Percentiles rank a stretch among this genome's conserved stretches.
These are phyloP conservation scores for Amanita thiersii DNA, from an alignment of 768 basidiomycete species.

Conservation along the genomic window DNA sequence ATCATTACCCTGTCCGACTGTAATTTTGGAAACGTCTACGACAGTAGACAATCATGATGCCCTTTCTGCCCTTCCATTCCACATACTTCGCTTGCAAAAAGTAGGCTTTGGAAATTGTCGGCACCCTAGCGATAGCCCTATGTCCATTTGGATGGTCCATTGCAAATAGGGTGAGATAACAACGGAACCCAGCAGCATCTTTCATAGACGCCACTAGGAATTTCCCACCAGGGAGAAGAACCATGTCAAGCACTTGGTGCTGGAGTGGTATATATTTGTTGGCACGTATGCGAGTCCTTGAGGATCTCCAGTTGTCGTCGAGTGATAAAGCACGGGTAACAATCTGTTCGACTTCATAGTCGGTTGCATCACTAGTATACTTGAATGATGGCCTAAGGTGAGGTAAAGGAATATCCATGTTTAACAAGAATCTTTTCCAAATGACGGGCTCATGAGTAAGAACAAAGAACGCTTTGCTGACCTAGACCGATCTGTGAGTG, in stretches of 20 bases:
- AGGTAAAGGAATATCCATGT: slow-evolving; percentile 48
- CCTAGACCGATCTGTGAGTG: slow-evolving; percentile 24
- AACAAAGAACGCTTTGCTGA: slow-evolving; percentile 49
- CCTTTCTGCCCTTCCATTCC: slow-evolving; percentile 30
- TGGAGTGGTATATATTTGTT: slow-evolving; percentile 19
- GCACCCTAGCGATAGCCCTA: slow-evolving; percentile 39
- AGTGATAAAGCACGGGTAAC: slow-evolving; percentile 53
- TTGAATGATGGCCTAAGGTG: slow-evolving; percentile 53
- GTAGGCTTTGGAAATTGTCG: slow-evolving; percentile 44
- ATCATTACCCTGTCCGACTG: slow-evolving; percentile 6
- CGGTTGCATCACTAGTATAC: slow-evolving; percentile 27
- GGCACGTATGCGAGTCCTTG: slow-evolving; percentile 25
- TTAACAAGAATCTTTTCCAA: slow-evolving; percentile 56
- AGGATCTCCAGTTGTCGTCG: slow-evolving; percentile 49
- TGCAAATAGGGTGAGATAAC: slow-evolving; percentile 43
- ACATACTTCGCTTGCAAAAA: slow-evolving; percentile 55
- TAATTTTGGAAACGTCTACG: slow-evolving; percentile 26
- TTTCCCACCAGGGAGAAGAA: slow-evolving; percentile 57
- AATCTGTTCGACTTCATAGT: slow-evolving; percentile 46
- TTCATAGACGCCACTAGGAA: slow-evolving; percentile 56
- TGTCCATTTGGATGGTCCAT: slow-evolving; percentile 46
- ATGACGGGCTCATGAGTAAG: slow-evolving; percentile 62
- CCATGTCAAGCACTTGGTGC: slow-evolving; percentile 42
- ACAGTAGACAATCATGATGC: slow-evolving; percentile 50
- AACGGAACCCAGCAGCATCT: slow-evolving; percentile 33